These are phyloP conservation scores for Mycena maculata DNA, from an alignment of 768 basidiomycete genomes.

Conservation along the genomic window DNA sequence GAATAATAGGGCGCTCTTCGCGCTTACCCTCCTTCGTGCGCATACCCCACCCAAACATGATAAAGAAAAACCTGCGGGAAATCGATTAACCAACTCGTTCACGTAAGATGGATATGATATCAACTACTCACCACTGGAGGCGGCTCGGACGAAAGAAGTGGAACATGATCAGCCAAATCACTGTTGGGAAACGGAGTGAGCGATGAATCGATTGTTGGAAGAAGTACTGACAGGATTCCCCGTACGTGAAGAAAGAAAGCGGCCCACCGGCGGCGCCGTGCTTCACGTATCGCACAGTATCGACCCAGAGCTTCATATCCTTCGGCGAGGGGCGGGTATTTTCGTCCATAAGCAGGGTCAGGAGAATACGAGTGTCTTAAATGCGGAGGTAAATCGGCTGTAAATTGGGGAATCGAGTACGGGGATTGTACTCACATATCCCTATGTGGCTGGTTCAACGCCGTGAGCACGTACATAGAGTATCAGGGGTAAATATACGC, in stretches of 20 bases:
- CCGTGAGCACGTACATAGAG: background rate
- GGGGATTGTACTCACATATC: conserved; percentile 50
- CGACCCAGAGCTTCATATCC: conserved; percentile 70
- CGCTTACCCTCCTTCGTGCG: conserved; percentile 33
- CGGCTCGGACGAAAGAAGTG: conserved; percentile 59
- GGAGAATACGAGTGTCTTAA: conserved; percentile 59
- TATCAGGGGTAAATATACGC: conserved; percentile 33
- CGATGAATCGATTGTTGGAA: background rate
- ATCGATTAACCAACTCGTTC: background rate
- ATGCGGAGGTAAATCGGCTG: background rate
- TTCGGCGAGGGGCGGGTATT: conserved; percentile 55
- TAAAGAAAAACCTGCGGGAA: conserved; percentile 54
- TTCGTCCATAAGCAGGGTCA: conserved; percentile 60
- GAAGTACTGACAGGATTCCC: conserved; percentile 59
- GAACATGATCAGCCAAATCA: conserved; percentile 58
- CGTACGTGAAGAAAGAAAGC: conserved; percentile 67
- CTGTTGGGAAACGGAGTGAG: conserved; percentile 31
- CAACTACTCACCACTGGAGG: conserved; percentile 50
- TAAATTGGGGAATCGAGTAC: background rate
- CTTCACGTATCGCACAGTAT: conserved; percentile 63
- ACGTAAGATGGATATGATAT: background rate
- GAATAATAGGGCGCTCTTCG: no score
- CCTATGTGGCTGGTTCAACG: conserved; percentile 57
- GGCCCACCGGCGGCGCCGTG: conserved; percentile 59
- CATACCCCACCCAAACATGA: conserved; percentile 62